Percentiles rank a stretch among this genome's conserved stretches.
Evolutionary conservation across 352 stramenopile species (phyloP).

Genomic region (Phytophthora ramorum): DNA sequence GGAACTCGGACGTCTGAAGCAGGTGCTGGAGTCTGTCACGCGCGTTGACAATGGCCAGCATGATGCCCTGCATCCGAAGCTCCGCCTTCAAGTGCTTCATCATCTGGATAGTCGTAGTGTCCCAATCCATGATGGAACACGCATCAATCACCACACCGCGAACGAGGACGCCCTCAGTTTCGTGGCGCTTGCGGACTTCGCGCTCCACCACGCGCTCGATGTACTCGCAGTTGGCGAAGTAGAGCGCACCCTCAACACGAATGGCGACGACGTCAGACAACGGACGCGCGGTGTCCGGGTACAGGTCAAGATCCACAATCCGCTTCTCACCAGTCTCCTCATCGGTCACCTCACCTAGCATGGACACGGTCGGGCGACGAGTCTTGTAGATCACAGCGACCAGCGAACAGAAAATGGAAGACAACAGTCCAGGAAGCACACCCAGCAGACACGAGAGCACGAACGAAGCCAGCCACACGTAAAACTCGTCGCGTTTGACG

Average conservation of each 20-base stretch:
- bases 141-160: conserved; percentile 77
- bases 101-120: conserved; percentile 88
- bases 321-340: conserved; percentile 44
- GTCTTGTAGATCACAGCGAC: conserved; percentile 74
- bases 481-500: conserved; percentile 66
- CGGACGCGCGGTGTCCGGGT: conserved; percentile 23
- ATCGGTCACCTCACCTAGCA: conserved; percentile 48
- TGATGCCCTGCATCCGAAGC: conserved; percentile 59
- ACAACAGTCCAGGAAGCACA: conserved; percentile 54
- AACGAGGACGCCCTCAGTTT: conserved; percentile 44
- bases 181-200: conserved; percentile 44
- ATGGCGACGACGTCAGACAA: conserved; percentile 61
- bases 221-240: conserved; percentile 77
- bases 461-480: conserved; percentile 66
- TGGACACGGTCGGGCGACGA: conserved; percentile 54
- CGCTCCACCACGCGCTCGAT: conserved; percentile 64
- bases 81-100: conserved; percentile 83
- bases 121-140: conserved; percentile 84
- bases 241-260: conserved; percentile 70
- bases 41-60: conserved; percentile 82
- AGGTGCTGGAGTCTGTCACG: conserved; percentile 69
- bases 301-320: conserved; percentile 50
- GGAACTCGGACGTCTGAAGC: conserved; percentile 69
- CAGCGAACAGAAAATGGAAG: conserved; percentile 66
- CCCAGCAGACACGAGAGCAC: conserved; percentile 54